Percentiles rank a stretch among this genome's conserved stretches.
These are phyloP conservation scores for Boletus bicolor DNA, from an alignment of 768 basidiomycete species.

Conservation along the genomic window DNA sequence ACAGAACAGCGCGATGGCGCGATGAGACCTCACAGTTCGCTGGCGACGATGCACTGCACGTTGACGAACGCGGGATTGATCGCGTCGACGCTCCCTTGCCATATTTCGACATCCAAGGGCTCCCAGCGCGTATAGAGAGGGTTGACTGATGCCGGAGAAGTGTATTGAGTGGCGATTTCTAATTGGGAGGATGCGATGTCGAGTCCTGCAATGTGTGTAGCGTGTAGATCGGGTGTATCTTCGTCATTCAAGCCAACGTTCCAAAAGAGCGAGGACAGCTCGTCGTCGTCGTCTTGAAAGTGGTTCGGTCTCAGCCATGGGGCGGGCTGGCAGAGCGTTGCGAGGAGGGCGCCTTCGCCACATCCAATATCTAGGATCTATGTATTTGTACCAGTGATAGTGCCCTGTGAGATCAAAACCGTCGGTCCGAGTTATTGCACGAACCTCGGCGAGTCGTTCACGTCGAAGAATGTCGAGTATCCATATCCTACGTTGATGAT, in stretches of 20 bases:
- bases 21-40: conserved; percentile 65
- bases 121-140: conserved; percentile 60
- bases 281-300: conserved; percentile 23
- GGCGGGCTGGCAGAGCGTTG: conserved; percentile 68
- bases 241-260: conserved; percentile 29
- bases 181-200: conserved; percentile 60
- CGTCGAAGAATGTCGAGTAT: conserved; percentile 58
- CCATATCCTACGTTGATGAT: conserved; percentile 70
- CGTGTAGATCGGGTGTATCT: conserved; percentile 56
- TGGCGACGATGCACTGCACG: conserved; percentile 70
- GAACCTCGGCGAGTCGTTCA: conserved; percentile 53
- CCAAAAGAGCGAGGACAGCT: conserved; percentile 19
- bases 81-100: conserved; percentile 69
- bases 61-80: conserved; percentile 64
- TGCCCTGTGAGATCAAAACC: background rate
- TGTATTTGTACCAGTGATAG: background rate
- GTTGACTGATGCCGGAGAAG: conserved; percentile 38
- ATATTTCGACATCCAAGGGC: conserved; percentile 58
- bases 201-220: conserved; percentile 58
- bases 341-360: conserved; percentile 74
- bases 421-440: conserved; percentile 5
- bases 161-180: conserved; percentile 47
- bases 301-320: conserved; percentile 52
- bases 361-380: conserved; percentile 84
- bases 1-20: background rate